Conservation (phyloP, 2,329 filamentous ascomycete genomes). For the Fusarium praegraminearum region DNA sequence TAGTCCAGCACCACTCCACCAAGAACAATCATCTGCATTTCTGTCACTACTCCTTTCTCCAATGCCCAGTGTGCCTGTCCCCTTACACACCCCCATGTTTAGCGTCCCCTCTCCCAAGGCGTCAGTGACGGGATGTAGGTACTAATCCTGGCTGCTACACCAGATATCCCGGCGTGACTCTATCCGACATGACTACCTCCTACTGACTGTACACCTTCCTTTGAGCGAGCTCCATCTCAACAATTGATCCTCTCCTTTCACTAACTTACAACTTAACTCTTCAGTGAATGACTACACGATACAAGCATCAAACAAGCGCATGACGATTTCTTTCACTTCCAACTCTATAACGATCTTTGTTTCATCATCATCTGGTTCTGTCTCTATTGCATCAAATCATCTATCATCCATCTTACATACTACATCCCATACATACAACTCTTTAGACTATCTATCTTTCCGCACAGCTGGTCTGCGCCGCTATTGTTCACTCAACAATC, state of each 20-base stretch:
- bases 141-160: slow-evolving; percentile 24
- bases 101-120: slow-evolving; percentile 28
- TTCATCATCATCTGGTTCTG: slow-evolving; percentile 11
- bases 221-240: slow-evolving; percentile 29
- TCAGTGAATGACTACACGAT: slow-evolving; percentile 46
- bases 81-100: slow-evolving; percentile 13
- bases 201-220: slow-evolving; percentile 18
- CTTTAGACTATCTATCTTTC: slow-evolving; percentile 35
- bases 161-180: slow-evolving; percentile 28
- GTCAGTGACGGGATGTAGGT: slow-evolving; percentile 21
- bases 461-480: slow-evolving; percentile 49
- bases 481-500: slow-evolving; percentile 34
- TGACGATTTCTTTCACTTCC: slow-evolving; percentile 37
- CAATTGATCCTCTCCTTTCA: slow-evolving; percentile 37
- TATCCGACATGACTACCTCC: slow-evolving; percentile 29
- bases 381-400: slow-evolving; percentile 13
- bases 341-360: slow-evolving; percentile 37
- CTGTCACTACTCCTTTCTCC: slow-evolving; percentile 6
- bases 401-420: slow-evolving; percentile 19
- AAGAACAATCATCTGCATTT: background rate
- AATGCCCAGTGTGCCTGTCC: slow-evolving; percentile 1
- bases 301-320: slow-evolving; percentile 44
- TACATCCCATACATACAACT: slow-evolving; percentile 16
- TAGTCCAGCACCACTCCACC: background rate
- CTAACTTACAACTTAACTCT: slow-evolving; percentile 25